Conservation (phyloP, 2,329 filamentous ascomycete species). For the Tolypocladium amazonense region DNA sequence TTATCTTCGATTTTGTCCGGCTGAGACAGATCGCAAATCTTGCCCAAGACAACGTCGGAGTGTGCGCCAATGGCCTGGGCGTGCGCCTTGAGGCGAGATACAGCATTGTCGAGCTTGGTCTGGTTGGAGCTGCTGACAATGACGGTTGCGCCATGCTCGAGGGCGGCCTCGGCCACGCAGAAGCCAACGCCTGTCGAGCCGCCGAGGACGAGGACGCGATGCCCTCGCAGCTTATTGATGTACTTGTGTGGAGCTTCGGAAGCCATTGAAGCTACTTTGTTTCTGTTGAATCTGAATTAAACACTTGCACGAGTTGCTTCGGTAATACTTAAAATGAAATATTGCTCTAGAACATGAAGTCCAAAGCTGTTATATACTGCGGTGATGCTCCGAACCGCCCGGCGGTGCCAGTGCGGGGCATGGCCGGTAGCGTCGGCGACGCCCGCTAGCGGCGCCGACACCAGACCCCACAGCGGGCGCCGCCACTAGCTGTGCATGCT, state of each 20-base stretch:
- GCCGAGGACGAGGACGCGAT: constrained; percentile 48
- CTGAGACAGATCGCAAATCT: constrained; percentile 10
- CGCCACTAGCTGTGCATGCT: neutral
- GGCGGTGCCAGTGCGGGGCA: neutral
- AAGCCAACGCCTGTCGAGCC: constrained; percentile 55
- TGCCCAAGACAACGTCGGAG: constrained; percentile 13
- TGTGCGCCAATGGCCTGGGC: constrained; percentile 24
- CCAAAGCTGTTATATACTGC: neutral
- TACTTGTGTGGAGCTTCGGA: constrained; percentile 11
- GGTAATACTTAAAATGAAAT: too few species aligned
- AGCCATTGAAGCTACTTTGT: neutral
- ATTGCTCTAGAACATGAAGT: too few species aligned
- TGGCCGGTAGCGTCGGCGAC: neutral
- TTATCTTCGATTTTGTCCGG: constrained; percentile 21
- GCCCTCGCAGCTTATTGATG: constrained; percentile 22
- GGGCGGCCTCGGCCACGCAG: constrained; percentile 44
- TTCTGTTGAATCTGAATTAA: neutral
- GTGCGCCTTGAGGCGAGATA: constrained; percentile 25
- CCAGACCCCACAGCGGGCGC: neutral
- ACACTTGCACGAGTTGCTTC: neutral
- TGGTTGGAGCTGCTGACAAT: constrained; percentile 49
- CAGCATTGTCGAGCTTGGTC: constrained; percentile 33
- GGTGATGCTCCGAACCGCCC: neutral
- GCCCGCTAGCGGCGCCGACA: neutral
- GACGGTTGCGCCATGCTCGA: constrained; percentile 45